phyloP scores from a whole-genome alignment of 768 basidiomycete genomes.

The Rhizopogon vesiculosus region DNA sequence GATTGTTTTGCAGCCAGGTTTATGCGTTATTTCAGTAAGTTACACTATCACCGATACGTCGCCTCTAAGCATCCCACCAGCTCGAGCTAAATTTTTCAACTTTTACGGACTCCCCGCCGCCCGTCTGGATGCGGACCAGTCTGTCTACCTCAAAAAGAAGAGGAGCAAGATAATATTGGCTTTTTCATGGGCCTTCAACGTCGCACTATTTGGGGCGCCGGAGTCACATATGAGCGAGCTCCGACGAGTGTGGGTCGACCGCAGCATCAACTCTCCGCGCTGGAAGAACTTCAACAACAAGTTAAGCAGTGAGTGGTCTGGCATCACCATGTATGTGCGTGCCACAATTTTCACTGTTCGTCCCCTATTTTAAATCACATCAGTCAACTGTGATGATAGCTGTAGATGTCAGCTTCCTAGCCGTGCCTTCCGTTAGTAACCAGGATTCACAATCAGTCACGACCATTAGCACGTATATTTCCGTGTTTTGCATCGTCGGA shows the following conservation, averaged over 20 bases:
- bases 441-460: background rate
- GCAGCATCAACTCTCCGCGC: conserved; percentile 27
- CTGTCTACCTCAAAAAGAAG: conserved; percentile 22
- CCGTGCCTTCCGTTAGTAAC: conserved; percentile 37
- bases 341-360: background rate
- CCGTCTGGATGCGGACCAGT: conserved; percentile 40
- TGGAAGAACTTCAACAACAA: conserved; percentile 38
- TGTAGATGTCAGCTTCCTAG: conserved; percentile 48
- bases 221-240: conserved; percentile 35
- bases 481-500: conserved; percentile 29
- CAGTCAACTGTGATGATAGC: conserved; percentile 46
- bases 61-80: conserved; percentile 12
- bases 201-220: conserved; percentile 39
- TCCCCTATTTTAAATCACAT: background rate
- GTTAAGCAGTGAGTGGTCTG: conserved; percentile 41
- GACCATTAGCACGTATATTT: conserved; percentile 26
- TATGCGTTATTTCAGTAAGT: conserved; percentile 39
- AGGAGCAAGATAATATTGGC: conserved; percentile 3
- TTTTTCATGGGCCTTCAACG: conserved; percentile 11
- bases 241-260: conserved; percentile 41
- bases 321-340: conserved; percentile 43
- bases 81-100: conserved; percentile 35
- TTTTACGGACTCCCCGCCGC: conserved; percentile 43
- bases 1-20: conserved; percentile 29
- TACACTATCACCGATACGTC: background rate